Evolutionary conservation across 2,329 filamentous ascomycete genomes (phyloP), one percentile per base, ranked within the genome.

Genomic region (Purpureocillium lavendulum): DNA sequence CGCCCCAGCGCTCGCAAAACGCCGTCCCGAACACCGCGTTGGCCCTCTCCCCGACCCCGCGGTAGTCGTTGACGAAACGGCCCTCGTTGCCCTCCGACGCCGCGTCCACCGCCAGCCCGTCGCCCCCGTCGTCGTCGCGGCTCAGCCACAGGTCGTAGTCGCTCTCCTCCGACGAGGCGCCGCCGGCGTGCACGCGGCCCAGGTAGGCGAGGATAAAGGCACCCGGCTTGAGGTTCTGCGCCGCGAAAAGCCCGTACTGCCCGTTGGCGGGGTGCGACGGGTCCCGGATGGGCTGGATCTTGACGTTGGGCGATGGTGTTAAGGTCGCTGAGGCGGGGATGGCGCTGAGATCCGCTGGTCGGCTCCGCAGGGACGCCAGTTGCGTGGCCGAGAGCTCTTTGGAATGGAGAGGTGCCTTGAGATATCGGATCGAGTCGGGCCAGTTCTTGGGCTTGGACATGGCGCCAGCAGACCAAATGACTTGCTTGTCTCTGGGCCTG

Each of bases 81-180:
- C 73, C 78, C 60, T 84, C 80, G 50, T 82, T 83, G 10, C 79
- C 79, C 39, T 58, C 59, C 30, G 53, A 54, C 13, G 65, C 69
- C 4, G 79, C 80, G 49, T 84, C 80, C 4, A 83, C 71, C 3
- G 77, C 77, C 1, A 80, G 60, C 13, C 21, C 21, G 10, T 10
- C 21, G 10, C 21, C 21, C 5, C 21, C 60, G 13, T 69, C 71
- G 0, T 58, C 65, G 15, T 71, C 75, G 15, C 69, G 64, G 56
- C 79, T 75, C 15, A 83, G 61, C 67, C 75, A 80, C 18, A 84
- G 61, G 53, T 83, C 80, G 52, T 83, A 83, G 58, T 83, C 74
- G 7, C 58, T 60, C 24, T 54, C 50, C 3, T 42, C 46, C 15
- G 49, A 49, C 2, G 56, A 51, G 47, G 52, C 39, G 38, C 63